phyloP scores from a whole-genome alignment of 106 monocot species.

The Narthecium ossifragum region DNA sequence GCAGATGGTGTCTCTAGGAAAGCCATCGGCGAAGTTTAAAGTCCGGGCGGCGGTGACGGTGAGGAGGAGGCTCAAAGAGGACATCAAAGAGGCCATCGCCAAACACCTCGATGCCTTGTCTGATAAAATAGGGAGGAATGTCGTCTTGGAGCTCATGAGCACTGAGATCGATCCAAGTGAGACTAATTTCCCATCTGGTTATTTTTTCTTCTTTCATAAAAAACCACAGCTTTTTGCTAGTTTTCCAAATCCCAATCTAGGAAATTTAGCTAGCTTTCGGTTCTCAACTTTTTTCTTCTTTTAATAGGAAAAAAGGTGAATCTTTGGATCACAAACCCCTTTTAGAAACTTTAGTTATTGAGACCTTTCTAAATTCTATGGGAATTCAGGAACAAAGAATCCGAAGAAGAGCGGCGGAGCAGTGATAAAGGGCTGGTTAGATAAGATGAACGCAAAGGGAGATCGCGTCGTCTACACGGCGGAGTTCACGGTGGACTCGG shows the following conservation, averaged over 20 bases:
- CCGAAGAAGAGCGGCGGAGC: conserved; percentile 51
- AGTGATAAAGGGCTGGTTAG: conserved; percentile 56
- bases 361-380: neutral
- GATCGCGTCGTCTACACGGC: conserved; percentile 52
- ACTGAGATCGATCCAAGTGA: conserved; percentile 59
- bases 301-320: neutral
- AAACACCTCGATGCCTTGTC: conserved; percentile 53
- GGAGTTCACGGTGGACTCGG: conserved; percentile 55
- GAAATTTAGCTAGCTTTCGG: neutral
- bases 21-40: conserved; percentile 35
- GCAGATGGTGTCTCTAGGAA: conserved; percentile 20
- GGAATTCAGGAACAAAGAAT: conserved; percentile 33
- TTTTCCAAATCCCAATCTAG: too few species aligned
- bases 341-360: too few species aligned
- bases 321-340: neutral
- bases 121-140: conserved; percentile 61
- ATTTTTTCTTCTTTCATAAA: neutral
- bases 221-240: too few species aligned
- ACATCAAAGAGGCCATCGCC: conserved; percentile 47
- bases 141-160: conserved; percentile 78
- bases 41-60: conserved; percentile 66
- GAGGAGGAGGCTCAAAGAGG: conserved; percentile 61
- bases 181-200: neutral
- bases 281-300: neutral
- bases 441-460: conserved; percentile 50